Conservation (phyloP, 192 early-diverging fungal genomes). For the Umbelopsis sp. region DNA sequence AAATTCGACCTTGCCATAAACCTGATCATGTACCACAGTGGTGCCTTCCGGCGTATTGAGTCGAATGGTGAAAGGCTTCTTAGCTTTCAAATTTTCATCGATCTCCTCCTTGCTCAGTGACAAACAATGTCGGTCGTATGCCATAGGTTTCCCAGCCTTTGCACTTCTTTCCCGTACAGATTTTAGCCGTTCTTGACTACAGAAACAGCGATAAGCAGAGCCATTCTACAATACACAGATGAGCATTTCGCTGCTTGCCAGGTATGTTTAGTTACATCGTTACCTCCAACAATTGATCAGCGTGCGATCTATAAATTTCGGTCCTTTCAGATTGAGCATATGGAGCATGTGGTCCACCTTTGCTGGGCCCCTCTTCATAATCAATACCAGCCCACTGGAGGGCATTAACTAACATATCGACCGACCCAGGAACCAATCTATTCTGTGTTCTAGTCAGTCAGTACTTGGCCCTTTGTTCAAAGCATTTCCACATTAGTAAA, state of each 20-base stretch:
- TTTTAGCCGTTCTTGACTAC: constrained; percentile 69
- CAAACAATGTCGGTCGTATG: constrained; percentile 84
- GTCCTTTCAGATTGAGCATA: constrained; percentile 82
- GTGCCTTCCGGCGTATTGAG: constrained; percentile 64
- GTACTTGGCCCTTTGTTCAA: neutral
- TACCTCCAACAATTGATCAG: constrained; percentile 66
- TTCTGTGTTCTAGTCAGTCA: constrained; percentile 38
- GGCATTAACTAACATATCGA: constrained; percentile 63
- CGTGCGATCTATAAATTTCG: constrained; percentile 70
- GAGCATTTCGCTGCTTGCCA: neutral
- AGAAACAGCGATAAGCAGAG: constrained; percentile 91
- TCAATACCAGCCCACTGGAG: constrained; percentile 78
- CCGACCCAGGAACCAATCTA: constrained; percentile 72
- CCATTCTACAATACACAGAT: constrained; percentile 42
- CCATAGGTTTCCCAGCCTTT: constrained; percentile 56
- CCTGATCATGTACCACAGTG: constrained; percentile 67
- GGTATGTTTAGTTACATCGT: neutral
- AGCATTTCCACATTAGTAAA: neutral
- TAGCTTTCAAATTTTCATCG: constrained; percentile 56
- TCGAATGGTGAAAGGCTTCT: constrained; percentile 71
- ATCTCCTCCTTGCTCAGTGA: constrained; percentile 69
- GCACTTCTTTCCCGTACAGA: constrained; percentile 55
- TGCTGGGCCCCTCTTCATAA: constrained; percentile 78
- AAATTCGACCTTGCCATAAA: constrained; percentile 77
- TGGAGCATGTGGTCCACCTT: constrained; percentile 54